Conservation (phyloP, 345 rosid species). For the Nasturtium officinale region DNA sequence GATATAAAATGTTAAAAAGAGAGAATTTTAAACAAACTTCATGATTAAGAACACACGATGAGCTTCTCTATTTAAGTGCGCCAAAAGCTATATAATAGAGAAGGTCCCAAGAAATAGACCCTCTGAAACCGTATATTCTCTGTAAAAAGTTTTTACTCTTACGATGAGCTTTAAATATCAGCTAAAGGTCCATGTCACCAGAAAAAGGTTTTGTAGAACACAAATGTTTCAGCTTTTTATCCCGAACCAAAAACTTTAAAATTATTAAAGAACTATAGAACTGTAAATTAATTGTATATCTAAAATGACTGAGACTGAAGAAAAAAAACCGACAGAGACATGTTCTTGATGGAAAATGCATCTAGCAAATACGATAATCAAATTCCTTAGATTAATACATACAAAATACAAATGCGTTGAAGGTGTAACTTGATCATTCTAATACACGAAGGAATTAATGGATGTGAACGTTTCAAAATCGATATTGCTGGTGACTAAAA, state of each 20-base stretch:
- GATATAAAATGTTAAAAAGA: neutral
- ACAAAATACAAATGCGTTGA: neutral
- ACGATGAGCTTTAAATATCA: conserved; percentile 51
- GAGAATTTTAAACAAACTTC: neutral
- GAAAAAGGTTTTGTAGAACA: conserved; percentile 43
- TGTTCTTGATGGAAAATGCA: conserved; percentile 10
- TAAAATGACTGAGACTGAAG: too few relatives aligned
- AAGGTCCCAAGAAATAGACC: conserved; percentile 45
- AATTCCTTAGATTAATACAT: neutral
- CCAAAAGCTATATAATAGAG: conserved; percentile 38
- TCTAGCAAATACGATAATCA: neutral
- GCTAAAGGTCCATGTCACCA: conserved; percentile 36
- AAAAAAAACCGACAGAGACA: neutral
- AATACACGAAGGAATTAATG: neutral
- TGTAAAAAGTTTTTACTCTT: conserved; percentile 54
- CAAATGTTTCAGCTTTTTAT: conserved; percentile 41
- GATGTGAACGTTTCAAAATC: neutral
- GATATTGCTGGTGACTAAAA: neutral
- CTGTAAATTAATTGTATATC: neutral
- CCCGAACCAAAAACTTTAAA: conserved; percentile 32
- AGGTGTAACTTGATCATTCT: neutral
- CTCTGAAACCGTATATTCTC: conserved; percentile 70
- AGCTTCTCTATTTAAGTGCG: conserved; percentile 20
- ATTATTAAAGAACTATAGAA: neutral
- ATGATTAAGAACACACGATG: neutral